Percentiles rank a stretch among this genome's conserved stretches.
Conservation (phyloP, 1,284 basidiomycete species). For the Phellinidium pouzarii region DNA sequence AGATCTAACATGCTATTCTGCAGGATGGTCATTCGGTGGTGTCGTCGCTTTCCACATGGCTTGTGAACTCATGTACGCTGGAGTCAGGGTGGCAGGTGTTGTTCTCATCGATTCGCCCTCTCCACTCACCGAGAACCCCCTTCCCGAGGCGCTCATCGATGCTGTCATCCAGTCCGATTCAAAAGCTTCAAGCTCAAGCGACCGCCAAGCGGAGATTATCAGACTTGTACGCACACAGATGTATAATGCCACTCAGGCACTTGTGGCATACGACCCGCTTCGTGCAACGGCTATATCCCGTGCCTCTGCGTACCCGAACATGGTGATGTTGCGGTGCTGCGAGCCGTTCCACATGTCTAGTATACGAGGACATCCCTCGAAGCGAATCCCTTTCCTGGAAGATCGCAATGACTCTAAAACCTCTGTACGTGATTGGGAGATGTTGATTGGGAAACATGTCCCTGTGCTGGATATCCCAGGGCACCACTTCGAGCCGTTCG, state of each 20-base stretch:
- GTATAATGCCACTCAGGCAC: constrained; percentile 33
- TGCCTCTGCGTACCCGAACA: constrained; percentile 1
- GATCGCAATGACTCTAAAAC: constrained; percentile 34
- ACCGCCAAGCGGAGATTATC: constrained; percentile 19
- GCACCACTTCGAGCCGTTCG: constrained; percentile 58
- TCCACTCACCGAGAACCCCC: constrained; percentile 41
- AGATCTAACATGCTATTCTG: not conserved
- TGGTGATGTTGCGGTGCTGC: constrained; percentile 17
- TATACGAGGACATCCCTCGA: constrained; percentile 13
- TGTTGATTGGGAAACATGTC: constrained; percentile 32
- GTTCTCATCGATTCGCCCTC: constrained; percentile 61
- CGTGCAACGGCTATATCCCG: constrained; percentile 16
- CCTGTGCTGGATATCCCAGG: constrained; percentile 53
- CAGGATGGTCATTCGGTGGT: constrained; percentile 76
- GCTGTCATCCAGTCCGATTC: constrained; percentile 20
- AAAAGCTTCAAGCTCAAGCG: constrained; percentile 22
- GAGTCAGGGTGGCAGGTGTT: constrained; percentile 45
- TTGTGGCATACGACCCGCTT: constrained; percentile 34
- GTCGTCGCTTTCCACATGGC: constrained; percentile 61
- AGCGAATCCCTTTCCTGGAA: constrained; percentile 44
- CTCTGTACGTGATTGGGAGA: constrained; percentile 43
- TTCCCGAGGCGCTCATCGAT: constrained; percentile 46
- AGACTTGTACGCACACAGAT: constrained; percentile 34
- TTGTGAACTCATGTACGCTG: constrained; percentile 39
- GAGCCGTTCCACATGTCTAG: constrained; percentile 5